These are phyloP conservation scores for Colletotrichum ledebouriae DNA, from an alignment of 2,329 filamentous ascomycete genomes.

Conservation along the genomic window DNA sequence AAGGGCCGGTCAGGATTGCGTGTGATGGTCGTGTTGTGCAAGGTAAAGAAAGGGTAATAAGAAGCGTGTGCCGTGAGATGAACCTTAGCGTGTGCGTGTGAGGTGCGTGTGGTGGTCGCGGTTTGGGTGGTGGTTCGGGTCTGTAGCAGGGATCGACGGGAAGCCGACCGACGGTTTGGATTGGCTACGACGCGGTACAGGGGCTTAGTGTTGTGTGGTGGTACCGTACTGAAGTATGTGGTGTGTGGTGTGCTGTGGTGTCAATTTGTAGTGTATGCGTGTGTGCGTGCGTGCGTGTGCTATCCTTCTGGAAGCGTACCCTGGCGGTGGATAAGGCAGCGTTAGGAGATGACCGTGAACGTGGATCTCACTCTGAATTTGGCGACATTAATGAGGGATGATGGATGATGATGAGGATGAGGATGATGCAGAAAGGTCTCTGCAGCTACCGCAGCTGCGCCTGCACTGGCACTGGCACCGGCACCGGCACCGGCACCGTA, in stretches of 20 bases:
- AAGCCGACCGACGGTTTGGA: conserved; percentile 15
- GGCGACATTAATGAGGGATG: conserved; percentile 24
- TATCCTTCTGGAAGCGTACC: conserved; percentile 11
- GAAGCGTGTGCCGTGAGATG: conserved; percentile 10
- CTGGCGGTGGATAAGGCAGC: conserved; percentile 4
- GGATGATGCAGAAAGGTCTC: conserved; percentile 3
- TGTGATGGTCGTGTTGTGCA: conserved; percentile 28
- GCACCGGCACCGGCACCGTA: neutral
- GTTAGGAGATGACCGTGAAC: conserved; percentile 8
- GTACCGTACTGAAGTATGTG: no score
- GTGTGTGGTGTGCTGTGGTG: conserved; percentile 5
- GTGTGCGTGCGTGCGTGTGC: neutral
- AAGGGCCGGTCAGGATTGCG: conserved; percentile 15
- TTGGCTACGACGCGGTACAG: conserved; percentile 38
- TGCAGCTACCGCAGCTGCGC: neutral
- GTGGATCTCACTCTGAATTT: conserved; percentile 17
- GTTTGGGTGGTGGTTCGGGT: conserved; percentile 18
- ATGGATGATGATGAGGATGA: conserved; percentile 5
- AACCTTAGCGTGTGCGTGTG: conserved; percentile 16
- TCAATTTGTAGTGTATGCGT: neutral
- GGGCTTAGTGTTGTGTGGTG: conserved; percentile 1
- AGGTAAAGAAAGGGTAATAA: conserved; percentile 21
- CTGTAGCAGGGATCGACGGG: conserved; percentile 36
- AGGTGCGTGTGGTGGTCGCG: conserved; percentile 22
- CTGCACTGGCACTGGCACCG: no score